phyloP scores from a whole-genome alignment of 202 grass and related monocot species.

The Digitaria exilis region DNA sequence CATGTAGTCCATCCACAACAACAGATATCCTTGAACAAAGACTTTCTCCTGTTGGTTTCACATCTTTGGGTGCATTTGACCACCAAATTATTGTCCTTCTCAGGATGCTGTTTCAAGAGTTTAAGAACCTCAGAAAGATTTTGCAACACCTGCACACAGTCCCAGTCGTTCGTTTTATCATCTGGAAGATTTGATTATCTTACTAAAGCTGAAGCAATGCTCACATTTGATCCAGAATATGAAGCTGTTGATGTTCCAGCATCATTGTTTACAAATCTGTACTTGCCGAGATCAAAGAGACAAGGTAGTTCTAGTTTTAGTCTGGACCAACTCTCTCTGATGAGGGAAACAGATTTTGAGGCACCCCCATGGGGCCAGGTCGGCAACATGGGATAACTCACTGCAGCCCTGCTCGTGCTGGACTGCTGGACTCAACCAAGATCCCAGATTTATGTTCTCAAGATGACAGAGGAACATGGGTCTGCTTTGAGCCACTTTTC shows the following conservation, averaged over 20 bases:
- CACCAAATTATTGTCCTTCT: slow-evolving; percentile 54
- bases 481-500: slow-evolving; percentile 96
- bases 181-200: slow-evolving; percentile 77
- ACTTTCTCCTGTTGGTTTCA: slow-evolving; percentile 63
- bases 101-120: slow-evolving; percentile 64
- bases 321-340: slow-evolving; percentile 69
- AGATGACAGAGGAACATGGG: slow-evolving; percentile 85
- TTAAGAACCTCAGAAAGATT: slow-evolving; percentile 62
- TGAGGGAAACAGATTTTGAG: slow-evolving; percentile 89
- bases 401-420: slow-evolving; percentile 74
- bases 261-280: slow-evolving; percentile 73
- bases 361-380: slow-evolving; percentile 79
- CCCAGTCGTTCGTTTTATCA: slow-evolving; percentile 50
- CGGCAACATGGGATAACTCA: slow-evolving; percentile 81
- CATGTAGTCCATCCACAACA: slow-evolving; percentile 71
- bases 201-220: slow-evolving; percentile 82
- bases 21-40: slow-evolving; percentile 81
- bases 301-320: slow-evolving; percentile 69
- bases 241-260: slow-evolving; percentile 66
- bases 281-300: slow-evolving; percentile 77
- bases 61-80: slow-evolving; percentile 81
- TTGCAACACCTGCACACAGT: slow-evolving; percentile 41
- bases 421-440: slow-evolving; percentile 61
- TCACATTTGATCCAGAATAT: slow-evolving; percentile 98
- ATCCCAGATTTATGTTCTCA: slow-evolving; percentile 65